Evolutionary conservation across 106 monocot species (phyloP), one percentile per base, ranked within the genome.

Genomic region (Dioscorea alata): DNA sequence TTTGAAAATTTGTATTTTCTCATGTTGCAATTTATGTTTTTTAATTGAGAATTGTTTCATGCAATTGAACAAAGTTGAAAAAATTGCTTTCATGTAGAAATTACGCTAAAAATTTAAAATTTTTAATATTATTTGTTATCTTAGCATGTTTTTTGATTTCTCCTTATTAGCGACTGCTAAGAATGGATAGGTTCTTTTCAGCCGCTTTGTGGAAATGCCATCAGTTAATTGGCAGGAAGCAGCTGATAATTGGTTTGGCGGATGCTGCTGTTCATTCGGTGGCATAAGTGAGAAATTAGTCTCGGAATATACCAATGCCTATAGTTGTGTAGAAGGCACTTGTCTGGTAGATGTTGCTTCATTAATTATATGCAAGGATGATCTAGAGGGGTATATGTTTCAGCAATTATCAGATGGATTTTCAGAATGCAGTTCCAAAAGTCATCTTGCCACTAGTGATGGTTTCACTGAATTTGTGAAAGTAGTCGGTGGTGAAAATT

Each of bases 201-300:
- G 95, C 24, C 51, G 75, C 48, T 86, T 96, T 74, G 65, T 84
- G 65, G 84, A 92, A 83, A 77, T 96, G 77, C 96, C 96, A 78
- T 96, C 96, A 20, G 53, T 76, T 24, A 78, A 92, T 65, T 96
- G 96, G 96, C 75, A 73, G 68, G 96, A 96, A 49, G 84, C 78
- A 21, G 96, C 96, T 76, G 96, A 96, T 74, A 96, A 96, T 72
- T 96, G 96, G 96, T 96, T 92, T 84, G 96, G 96, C 50, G 53
- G 82, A 54, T 92, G 96, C 63, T 94, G 94, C 66, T 92, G 92
- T 75, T 89, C 96, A 48, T 96, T 96, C 86, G 96, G 92, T 35
- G 89, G 84, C 33, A 61, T 75, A 65, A 86, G 91, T 66, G 96
- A 96, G 74, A 89, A 86, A 78, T 71, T 96, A 49, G 86, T 82